Percentiles rank a stretch among this genome's conserved stretches.
Conservation (phyloP, 495 filamentous ascomycete genomes). For the Apiosordaria backusii region DNA sequence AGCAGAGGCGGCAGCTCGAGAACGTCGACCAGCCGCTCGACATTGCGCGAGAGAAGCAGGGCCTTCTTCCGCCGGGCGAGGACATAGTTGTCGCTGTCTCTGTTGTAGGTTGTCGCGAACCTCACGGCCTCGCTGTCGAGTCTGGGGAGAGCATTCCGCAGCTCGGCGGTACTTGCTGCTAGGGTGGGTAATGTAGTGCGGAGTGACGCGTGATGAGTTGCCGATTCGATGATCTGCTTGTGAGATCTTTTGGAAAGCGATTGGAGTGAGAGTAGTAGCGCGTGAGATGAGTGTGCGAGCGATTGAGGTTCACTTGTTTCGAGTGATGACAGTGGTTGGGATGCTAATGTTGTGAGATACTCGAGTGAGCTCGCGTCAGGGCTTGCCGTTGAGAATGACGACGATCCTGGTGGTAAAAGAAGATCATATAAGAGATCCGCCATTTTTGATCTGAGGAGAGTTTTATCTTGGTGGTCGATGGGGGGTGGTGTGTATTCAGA, state of each 20-base stretch:
- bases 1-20: conserved; percentile 87
- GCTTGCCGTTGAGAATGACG: conserved; percentile 12
- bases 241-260: conserved; percentile 89
- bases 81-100: conserved; percentile 62
- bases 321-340: conserved; percentile 71
- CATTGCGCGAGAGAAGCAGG: conserved; percentile 80
- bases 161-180: conserved; percentile 55
- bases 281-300: conserved; percentile 74
- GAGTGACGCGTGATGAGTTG: conserved; percentile 71
- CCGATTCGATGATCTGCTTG: conserved; percentile 76
- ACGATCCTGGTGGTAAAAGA: conserved; percentile 20
- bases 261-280: conserved; percentile 81
- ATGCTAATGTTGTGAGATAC: conserved; percentile 78
- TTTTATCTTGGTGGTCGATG: background rate
- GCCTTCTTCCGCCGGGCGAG: conserved; percentile 75
- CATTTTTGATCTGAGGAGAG: conserved; percentile 15
- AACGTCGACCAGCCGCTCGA: conserved; percentile 85
- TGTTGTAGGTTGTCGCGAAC: conserved; percentile 83
- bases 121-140: conserved; percentile 73
- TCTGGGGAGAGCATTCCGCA: conserved; percentile 69
- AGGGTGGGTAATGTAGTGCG: conserved; percentile 64
- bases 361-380: conserved; percentile 70
- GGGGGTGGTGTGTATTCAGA: background rate
- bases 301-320: conserved; percentile 72
- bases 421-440: conserved; percentile 37